A percentile compares a stretch with the other conserved stretches of the same genome.
Conservation (phyloP, 495 filamentous ascomycete species). For the Tetracladium marchalianum region DNA sequence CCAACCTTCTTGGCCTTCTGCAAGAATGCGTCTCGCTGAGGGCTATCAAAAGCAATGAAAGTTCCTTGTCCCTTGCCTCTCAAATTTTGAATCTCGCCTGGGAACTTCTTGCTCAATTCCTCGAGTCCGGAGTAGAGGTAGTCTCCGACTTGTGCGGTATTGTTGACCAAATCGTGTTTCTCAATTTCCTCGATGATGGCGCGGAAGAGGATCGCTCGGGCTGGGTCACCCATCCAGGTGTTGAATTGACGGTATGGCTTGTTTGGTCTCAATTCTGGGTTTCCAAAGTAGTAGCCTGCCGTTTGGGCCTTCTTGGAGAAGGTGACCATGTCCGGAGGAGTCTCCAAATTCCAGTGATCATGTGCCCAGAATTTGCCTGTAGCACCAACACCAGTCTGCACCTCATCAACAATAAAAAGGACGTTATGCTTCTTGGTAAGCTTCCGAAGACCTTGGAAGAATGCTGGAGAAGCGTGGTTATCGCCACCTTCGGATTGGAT, state of each 20-base stretch:
- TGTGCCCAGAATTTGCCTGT: constrained; percentile 99
- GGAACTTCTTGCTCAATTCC: constrained; percentile 61
- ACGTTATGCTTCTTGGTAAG: constrained; percentile 79
- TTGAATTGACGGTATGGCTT: constrained; percentile 99
- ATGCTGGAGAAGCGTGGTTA: constrained; percentile 90
- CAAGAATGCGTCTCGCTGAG: constrained; percentile 75
- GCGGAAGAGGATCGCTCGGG: constrained; percentile 80
- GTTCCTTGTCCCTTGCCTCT: constrained; percentile 92
- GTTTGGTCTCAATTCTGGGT: constrained; percentile 82
- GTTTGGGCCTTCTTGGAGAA: constrained; percentile 99
- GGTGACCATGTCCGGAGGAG: constrained; percentile 95
- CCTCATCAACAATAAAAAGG: constrained; percentile 95
- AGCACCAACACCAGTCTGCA: constrained; percentile 92
- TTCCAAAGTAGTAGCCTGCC: constrained; percentile 92
- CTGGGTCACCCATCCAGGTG: constrained; percentile 99
- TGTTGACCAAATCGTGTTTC: constrained; percentile 63
- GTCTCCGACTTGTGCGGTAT: constrained; percentile 73
- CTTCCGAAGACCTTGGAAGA: constrained; percentile 82
- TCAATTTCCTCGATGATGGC: constrained; percentile 88
- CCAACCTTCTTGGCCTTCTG: constrained; percentile 71
- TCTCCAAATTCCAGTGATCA: constrained; percentile 83
- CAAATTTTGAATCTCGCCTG: constrained; percentile 77
- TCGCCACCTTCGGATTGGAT: constrained; percentile 98
- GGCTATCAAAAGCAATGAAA: constrained; percentile 93
- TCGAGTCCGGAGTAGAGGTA: constrained; percentile 72